Percentiles rank a stretch among this genome's conserved stretches.
Conservation (phyloP, 2,329 filamentous ascomycete species). For the Penicillium oxalicum region DNA sequence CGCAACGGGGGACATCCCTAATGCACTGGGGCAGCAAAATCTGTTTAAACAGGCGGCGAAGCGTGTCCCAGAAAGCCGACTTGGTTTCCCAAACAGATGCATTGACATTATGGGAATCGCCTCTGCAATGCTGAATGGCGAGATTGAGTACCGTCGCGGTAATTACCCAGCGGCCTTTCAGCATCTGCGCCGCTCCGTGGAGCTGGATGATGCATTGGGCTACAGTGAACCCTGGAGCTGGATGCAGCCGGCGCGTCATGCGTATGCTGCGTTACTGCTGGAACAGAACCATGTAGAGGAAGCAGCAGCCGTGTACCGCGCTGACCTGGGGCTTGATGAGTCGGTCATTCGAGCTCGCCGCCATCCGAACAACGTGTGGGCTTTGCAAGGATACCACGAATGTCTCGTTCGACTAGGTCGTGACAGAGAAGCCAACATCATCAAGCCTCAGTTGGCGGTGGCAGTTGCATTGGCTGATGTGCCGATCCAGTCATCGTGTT, state of each 20-base stretch:
- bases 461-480: slow-evolving; percentile 56
- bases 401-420: slow-evolving; percentile 55
- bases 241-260: slow-evolving; percentile 70
- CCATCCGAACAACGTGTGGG: slow-evolving; percentile 71
- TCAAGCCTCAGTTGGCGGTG: slow-evolving; percentile 47
- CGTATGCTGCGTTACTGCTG: slow-evolving; percentile 62
- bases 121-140: slow-evolving; percentile 62
- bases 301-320: slow-evolving; percentile 53
- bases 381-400: slow-evolving; percentile 66
- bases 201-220: slow-evolving; percentile 56
- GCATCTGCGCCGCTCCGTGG: slow-evolving; percentile 53
- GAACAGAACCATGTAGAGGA: slow-evolving; percentile 58
- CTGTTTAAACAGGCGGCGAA: slow-evolving; percentile 49
- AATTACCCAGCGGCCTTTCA: slow-evolving; percentile 55
- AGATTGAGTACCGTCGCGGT: slow-evolving; percentile 62
- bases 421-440: slow-evolving; percentile 42
- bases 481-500: slow-evolving; percentile 53
- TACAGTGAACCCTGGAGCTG: slow-evolving; percentile 75
- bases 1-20: slow-evolving; percentile 49
- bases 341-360: slow-evolving; percentile 58
- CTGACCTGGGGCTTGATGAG: slow-evolving; percentile 56
- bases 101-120: slow-evolving; percentile 59
- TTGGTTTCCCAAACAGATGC: slow-evolving; percentile 63
- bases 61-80: slow-evolving; percentile 54
- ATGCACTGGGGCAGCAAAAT: slow-evolving; percentile 49